Evolutionary conservation across 768 basidiomycete species (phyloP).

Genomic region (Mycena maculata): DNA sequence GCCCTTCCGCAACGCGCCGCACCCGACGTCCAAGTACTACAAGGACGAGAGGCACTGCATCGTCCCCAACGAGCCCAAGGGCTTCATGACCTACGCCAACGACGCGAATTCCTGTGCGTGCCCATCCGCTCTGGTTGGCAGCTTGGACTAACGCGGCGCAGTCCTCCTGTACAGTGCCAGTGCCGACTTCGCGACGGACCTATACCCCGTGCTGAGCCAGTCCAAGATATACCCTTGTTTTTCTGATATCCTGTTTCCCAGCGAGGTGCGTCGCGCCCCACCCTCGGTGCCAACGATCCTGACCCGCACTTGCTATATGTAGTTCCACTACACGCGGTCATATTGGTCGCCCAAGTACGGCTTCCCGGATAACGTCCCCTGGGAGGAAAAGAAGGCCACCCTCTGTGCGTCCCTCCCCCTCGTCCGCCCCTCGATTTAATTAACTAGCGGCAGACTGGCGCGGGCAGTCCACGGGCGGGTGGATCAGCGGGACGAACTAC

Average conservation of each 20-base stretch:
- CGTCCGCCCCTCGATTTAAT: neutral
- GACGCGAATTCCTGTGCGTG: constrained; percentile 26
- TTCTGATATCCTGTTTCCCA: constrained; percentile 30
- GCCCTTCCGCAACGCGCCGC: constrained; percentile 21
- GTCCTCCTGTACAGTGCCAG: constrained; percentile 32
- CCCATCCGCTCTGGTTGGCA: neutral
- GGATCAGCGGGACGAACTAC: constrained; percentile 33
- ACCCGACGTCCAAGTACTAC: constrained; percentile 27
- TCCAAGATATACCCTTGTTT: constrained; percentile 34
- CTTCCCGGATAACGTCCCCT: constrained; percentile 21
- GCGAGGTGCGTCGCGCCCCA: constrained; percentile 17
- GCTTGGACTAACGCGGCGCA: neutral
- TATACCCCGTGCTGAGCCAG: constrained; percentile 32
- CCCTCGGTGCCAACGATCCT: neutral
- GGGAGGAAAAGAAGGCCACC: constrained; percentile 21
- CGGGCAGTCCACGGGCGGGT: constrained; percentile 32
- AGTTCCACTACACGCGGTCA: constrained; percentile 27
- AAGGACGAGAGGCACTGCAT: constrained; percentile 26
- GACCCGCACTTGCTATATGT: neutral
- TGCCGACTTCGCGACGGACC: constrained; percentile 34
- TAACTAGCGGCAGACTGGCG: constrained; percentile 26
- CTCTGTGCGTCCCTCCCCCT: constrained; percentile 15
- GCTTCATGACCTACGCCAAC: constrained; percentile 24
- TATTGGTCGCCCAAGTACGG: constrained; percentile 23
- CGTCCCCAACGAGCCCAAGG: constrained; percentile 14